phyloP scores from a whole-genome alignment of 768 basidiomycete genomes.

The Suillus discolor region DNA sequence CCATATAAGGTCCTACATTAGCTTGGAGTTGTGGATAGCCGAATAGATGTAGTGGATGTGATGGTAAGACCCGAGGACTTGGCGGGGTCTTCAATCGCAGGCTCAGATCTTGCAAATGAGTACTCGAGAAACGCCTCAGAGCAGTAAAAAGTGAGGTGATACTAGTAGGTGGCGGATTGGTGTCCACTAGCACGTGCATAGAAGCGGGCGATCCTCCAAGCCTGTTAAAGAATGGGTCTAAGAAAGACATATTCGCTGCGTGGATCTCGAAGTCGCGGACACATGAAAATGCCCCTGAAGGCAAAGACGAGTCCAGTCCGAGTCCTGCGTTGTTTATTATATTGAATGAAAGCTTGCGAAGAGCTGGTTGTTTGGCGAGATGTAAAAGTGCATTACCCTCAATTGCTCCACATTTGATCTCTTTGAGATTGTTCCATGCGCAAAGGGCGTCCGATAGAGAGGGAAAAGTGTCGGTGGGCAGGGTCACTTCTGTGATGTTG shows the following conservation, averaged over 20 bases:
- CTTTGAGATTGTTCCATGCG: slow-evolving; percentile 4
- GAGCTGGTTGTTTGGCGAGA: not conserved
- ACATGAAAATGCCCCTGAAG: slow-evolving; percentile 1
- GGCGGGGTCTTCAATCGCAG: not conserved
- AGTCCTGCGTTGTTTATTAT: not conserved
- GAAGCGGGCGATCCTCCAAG: slow-evolving; percentile 4
- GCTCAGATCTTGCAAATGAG: not conserved
- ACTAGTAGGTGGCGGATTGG: not conserved
- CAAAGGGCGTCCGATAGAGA: slow-evolving; percentile 9
- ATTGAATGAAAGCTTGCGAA: slow-evolving; percentile 6
- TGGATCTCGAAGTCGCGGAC: slow-evolving; percentile 6
- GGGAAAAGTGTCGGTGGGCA: not conserved
- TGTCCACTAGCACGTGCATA: not conserved
- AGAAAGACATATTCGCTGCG: not conserved
- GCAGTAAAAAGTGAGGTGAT: slow-evolving; percentile 2
- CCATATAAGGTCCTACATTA: not conserved
- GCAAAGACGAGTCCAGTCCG: not conserved
- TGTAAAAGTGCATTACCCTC: slow-evolving; percentile 3
- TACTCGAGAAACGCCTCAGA: not conserved
- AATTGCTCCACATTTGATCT: slow-evolving; percentile 5
- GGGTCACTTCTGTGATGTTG: slow-evolving; percentile 3
- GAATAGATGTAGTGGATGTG: not conserved
- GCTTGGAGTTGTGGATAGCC: not conserved
- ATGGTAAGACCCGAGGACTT: not conserved
- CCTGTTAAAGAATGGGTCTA: not conserved